phyloP scores from a whole-genome alignment of 805 yeast genomes.

The Saturnispora gosingensis region DNA sequence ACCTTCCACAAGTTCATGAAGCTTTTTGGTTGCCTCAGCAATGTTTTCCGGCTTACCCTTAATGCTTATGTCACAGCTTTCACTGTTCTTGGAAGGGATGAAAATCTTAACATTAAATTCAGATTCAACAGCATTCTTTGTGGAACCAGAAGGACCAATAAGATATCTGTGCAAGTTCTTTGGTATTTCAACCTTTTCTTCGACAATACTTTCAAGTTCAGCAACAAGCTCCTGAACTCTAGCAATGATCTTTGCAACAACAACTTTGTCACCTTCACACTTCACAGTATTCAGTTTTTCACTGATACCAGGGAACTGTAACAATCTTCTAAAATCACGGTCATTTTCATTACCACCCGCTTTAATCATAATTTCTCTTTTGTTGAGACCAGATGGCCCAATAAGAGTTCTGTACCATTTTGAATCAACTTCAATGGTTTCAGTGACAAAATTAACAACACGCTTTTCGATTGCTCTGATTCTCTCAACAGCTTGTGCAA shows the following conservation, averaged over 20 bases:
- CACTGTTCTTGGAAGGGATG: constrained; percentile 54
- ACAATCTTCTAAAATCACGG: constrained; percentile 41
- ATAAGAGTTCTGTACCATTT: constrained; percentile 66
- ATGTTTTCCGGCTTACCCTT: constrained; percentile 61
- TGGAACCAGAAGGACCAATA: constrained; percentile 74
- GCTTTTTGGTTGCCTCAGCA: constrained; percentile 52
- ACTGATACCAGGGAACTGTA: constrained; percentile 61
- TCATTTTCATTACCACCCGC: constrained; percentile 65
- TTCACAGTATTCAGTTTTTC: constrained; percentile 51
- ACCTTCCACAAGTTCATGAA: constrained; percentile 41
- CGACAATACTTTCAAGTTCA: constrained; percentile 50
- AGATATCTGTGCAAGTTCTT: constrained; percentile 65
- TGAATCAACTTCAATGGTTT: constrained; percentile 57
- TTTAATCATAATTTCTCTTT: constrained; percentile 60
- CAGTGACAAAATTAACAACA: constrained; percentile 50
- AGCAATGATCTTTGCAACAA: constrained; percentile 60
- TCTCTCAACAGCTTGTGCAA: constrained; percentile 59
- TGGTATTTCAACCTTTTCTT: constrained; percentile 49
- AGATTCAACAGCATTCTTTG: constrained; percentile 61
- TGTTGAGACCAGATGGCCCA: constrained; percentile 69
- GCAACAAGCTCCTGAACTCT: constrained; percentile 55
- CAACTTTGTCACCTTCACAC: constrained; percentile 63
- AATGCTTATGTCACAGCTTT: constrained; percentile 44
- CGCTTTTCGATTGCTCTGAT: constrained; percentile 57
- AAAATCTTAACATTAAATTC: constrained; percentile 55